phyloP scores from a whole-genome alignment of 257 asterid species.

The Pogostemon cablin region DNA sequence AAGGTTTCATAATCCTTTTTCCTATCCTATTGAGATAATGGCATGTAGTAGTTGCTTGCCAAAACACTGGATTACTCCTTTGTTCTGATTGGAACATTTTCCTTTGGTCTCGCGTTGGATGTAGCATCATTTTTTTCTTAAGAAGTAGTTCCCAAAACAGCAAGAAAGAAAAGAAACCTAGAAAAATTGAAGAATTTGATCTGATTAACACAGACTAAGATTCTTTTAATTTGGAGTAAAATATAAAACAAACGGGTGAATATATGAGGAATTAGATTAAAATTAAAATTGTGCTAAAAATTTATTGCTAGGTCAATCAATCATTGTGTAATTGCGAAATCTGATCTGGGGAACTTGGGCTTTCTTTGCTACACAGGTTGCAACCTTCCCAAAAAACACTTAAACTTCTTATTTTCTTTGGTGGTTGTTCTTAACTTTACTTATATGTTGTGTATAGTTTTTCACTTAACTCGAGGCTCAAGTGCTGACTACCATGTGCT shows the following conservation, averaged over 20 bases:
- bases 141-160: not conserved
- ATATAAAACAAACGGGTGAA: slow-evolving; percentile 4
- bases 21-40: not conserved
- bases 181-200: not conserved
- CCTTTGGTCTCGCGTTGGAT: not conserved
- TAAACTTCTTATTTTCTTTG: not conserved
- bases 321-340: slow-evolving; percentile 19
- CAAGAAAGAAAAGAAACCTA: not conserved
- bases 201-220: not conserved
- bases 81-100: slow-evolving; percentile 11
- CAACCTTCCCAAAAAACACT: not conserved
- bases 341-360: slow-evolving; percentile 12
- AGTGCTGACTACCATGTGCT: slow-evolving; percentile 26
- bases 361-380: slow-evolving; percentile 10
- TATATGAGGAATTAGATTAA: slow-evolving; percentile 17
- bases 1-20: not conserved
- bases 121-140: slow-evolving; percentile 12
- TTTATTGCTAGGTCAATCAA: slow-evolving; percentile 13
- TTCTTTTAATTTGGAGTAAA: not conserved
- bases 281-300: slow-evolving; percentile 13
- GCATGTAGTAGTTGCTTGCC: slow-evolving; percentile 20
- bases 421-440: slow-evolving; percentile 11
- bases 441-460: slow-evolving; percentile 16
- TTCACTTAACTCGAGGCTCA: slow-evolving; percentile 27
- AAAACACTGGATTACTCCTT: slow-evolving; percentile 8